Evolutionary conservation across 257 asterid genomes (phyloP), one percentile per base, ranked within the genome.

Genomic region (Lithospermum erythrorhizon): DNA sequence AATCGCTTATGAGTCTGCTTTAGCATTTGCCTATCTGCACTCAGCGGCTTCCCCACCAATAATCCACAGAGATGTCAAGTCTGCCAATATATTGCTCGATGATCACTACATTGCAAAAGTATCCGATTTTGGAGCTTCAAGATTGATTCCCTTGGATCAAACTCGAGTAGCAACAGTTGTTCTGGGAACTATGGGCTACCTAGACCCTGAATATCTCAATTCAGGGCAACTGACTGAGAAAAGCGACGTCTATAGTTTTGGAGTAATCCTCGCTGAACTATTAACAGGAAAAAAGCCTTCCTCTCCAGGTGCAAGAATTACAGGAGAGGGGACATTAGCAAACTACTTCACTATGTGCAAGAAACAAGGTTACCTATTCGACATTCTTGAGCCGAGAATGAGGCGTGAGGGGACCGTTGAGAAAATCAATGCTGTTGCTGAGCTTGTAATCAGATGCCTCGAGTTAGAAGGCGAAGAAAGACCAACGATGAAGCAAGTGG

Each of bases 71-170:
- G 59, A 55, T 55, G 27, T 55, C 14, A 55, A 55, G 59, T 55
- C 59, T 0, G 59, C 30, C 24, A 55, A 55, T 29, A 55, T 55
- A 21, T 21, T 55, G 27, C 19, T 55, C 6, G 59, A 55, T 55
- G 35, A 55, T 8, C 27, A 9, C n/a, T 55, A 55, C 27, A 55
- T 29, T 55, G n/a, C 59, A 21, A 55, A 55, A 21, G 27, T 55
- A 22, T 55, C 59, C 21, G 59, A 55, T 55, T 55, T 55, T 21
- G 59, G 59, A 55, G 59, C 59, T 10, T 55, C 59, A 21, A 55
- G 59, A 55, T 22, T 55, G 13, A 29, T 55, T 29, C 59, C 59
- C 27, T 55, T 22, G n/a, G 59, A 55, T 55, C 59, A 55, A 21
- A 55, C 59, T 21, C 32, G 59, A 17, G 59, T 55, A 16, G 15